Evolutionary conservation across 495 filamentous ascomycete species (phyloP).

Genomic region (Penicillium desertorum): DNA sequence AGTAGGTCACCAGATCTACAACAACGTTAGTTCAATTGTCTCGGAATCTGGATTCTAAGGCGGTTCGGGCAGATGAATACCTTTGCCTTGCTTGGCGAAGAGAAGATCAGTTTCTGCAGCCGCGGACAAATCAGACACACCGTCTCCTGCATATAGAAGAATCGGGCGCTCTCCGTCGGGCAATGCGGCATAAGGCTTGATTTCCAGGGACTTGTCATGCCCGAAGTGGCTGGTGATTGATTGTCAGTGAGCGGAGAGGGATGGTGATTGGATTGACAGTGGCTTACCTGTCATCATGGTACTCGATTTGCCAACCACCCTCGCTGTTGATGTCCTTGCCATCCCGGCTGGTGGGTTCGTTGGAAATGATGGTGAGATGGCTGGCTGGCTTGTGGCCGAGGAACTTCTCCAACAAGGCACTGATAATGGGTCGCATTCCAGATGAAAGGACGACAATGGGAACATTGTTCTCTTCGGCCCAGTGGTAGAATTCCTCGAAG

Average conservation of each 20-base stretch:
- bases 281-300: slow-evolving; percentile 76
- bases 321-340: slow-evolving; percentile 76
- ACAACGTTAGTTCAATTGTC: background rate
- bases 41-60: background rate
- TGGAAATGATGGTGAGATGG: slow-evolving; percentile 81
- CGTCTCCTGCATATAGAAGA: slow-evolving; percentile 88
- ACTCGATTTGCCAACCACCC: slow-evolving; percentile 83
- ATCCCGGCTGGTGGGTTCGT: slow-evolving; percentile 64
- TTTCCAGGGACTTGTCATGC: slow-evolving; percentile 89
- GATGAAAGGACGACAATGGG: slow-evolving; percentile 88
- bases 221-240: slow-evolving; percentile 65
- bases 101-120: slow-evolving; percentile 84
- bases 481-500: slow-evolving; percentile 83
- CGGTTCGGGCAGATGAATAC: slow-evolving; percentile 41
- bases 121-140: slow-evolving; percentile 84
- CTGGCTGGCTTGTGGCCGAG: slow-evolving; percentile 65
- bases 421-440: slow-evolving; percentile 91
- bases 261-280: slow-evolving; percentile 1
- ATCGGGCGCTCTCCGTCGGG: slow-evolving; percentile 66
- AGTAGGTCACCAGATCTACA: slow-evolving; percentile 78
- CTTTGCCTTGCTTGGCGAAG: slow-evolving; percentile 87
- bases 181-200: slow-evolving; percentile 77
- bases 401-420: slow-evolving; percentile 72
- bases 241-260: slow-evolving; percentile 15
- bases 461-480: slow-evolving; percentile 75